A percentile compares a stretch with the other conserved stretches of the same genome.
Evolutionary conservation across 148 eudicot genomes (phyloP).

Genomic region (Vaccinium corymbosum): DNA sequence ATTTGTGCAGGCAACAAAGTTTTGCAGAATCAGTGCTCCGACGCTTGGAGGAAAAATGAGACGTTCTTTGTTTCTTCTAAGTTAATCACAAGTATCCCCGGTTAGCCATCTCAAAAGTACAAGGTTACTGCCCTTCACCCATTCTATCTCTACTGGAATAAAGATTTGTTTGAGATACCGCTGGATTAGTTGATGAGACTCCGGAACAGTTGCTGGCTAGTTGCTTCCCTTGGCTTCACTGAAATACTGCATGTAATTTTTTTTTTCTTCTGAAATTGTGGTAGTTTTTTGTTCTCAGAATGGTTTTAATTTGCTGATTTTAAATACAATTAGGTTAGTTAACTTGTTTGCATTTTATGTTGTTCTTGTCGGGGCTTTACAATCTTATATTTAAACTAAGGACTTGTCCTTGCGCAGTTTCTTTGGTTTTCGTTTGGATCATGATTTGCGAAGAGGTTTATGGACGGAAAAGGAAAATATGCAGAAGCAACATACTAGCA

Average conservation of each 20-base stretch:
- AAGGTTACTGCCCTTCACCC: neutral
- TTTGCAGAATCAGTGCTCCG: constrained; percentile 70
- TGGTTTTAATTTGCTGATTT: neutral
- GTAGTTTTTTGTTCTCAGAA: neutral
- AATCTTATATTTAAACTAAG: neutral
- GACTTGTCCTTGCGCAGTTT: neutral
- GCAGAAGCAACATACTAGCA: neutral
- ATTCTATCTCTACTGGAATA: neutral
- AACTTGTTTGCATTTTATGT: neutral
- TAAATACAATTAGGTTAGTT: neutral
- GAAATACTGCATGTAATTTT: neutral
- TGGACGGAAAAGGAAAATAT: neutral
- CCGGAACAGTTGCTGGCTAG: neutral
- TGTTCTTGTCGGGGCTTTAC: neutral
- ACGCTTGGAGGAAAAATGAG: constrained; percentile 52
- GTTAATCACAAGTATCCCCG: neutral
- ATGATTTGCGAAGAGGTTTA: neutral
- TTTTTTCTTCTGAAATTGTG: neutral
- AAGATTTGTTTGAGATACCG: neutral
- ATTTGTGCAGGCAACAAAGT: constrained; percentile 69
- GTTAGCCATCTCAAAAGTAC: neutral
- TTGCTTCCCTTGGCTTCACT: neutral
- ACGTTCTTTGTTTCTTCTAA: neutral
- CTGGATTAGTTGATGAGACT: neutral
- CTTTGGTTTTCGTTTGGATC: neutral